These are phyloP conservation scores for Larix sibirica DNA, from an alignment of 83 land plant species.

Conservation along the genomic window DNA sequence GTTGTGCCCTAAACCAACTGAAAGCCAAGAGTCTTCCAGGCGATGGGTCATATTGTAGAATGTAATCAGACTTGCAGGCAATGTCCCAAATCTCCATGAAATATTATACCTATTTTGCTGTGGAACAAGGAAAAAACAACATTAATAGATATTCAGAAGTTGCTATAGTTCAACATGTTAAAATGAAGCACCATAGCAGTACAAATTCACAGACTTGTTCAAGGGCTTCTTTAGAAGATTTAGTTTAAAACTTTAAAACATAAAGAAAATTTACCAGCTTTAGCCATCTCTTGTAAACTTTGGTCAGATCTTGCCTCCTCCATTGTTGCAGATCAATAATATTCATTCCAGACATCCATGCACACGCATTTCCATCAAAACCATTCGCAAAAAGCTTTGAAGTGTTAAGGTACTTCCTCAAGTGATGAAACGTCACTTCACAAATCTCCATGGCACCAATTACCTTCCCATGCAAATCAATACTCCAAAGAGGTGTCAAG, in stretches of 20 bases:
- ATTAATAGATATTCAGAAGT: background rate
- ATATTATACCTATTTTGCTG: slow-evolving; percentile 18
- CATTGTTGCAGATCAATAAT: slow-evolving; percentile 64
- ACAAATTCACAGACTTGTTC: background rate
- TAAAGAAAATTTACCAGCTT: slow-evolving; percentile 31
- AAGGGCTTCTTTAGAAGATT: slow-evolving; percentile 6
- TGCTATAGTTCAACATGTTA: background rate
- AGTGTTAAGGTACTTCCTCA: slow-evolving; percentile 32
- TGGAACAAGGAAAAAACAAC: slow-evolving; percentile 4
- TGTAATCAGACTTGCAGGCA: slow-evolving; percentile 51
- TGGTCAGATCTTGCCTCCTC: slow-evolving; percentile 44
- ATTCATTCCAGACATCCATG: slow-evolving; percentile 81
- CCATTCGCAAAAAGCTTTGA: background rate
- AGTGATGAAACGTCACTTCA: slow-evolving; percentile 39
- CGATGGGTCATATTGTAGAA: slow-evolving; percentile 48
- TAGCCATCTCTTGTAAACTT: slow-evolving; percentile 28
- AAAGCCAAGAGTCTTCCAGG: slow-evolving; percentile 38
- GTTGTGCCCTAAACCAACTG: slow-evolving; percentile 57
- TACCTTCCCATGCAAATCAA: slow-evolving; percentile 64
- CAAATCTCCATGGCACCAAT: slow-evolving; percentile 71
- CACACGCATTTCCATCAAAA: slow-evolving; percentile 34
- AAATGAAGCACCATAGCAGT: background rate
- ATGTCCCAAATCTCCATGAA: slow-evolving; percentile 24
- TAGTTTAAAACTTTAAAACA: background rate
- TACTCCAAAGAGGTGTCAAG: slow-evolving; percentile 61